phyloP scores from a whole-genome alignment of 768 basidiomycete genomes.

The Mycena polygramma region DNA sequence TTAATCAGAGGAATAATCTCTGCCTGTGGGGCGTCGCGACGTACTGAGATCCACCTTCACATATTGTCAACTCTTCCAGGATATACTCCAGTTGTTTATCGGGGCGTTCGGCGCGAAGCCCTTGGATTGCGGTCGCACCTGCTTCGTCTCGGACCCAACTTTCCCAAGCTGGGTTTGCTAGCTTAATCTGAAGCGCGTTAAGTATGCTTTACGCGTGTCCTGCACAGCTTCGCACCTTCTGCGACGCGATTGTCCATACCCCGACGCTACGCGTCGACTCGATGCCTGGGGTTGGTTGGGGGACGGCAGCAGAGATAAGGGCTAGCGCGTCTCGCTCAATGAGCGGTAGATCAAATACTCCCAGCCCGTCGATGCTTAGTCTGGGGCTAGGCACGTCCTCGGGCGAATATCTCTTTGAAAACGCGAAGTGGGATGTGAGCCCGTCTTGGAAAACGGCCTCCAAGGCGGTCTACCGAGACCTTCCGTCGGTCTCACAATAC shows the following conservation, averaged over 20 bases:
- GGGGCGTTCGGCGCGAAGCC: neutral
- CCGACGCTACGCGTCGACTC: neutral
- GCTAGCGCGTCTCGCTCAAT: slow-evolving; percentile 2
- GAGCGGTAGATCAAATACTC: slow-evolving; percentile 2
- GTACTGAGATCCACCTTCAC: slow-evolving; percentile 12
- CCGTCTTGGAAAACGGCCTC: neutral
- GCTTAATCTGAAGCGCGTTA: neutral
- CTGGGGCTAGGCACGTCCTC: slow-evolving; percentile 6
- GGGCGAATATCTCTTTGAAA: neutral
- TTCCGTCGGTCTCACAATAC: neutral
- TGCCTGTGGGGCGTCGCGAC: neutral
- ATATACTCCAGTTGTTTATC: neutral
- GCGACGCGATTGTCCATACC: slow-evolving; percentile 3
- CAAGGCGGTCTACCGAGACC: neutral
- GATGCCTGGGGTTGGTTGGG: neutral
- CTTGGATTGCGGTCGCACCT: slow-evolving; percentile 16
- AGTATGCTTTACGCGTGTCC: neutral
- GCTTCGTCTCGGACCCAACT: slow-evolving; percentile 24
- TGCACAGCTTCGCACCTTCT: neutral
- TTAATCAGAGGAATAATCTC: neutral
- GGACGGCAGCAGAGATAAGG: slow-evolving; percentile 13
- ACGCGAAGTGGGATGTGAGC: neutral
- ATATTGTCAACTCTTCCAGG: neutral
- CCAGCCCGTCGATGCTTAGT: neutral
- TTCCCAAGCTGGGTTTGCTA: slow-evolving; percentile 19